These are phyloP conservation scores for Cicer yamashitae DNA, from an alignment of 306 rosid species.

Conservation along the genomic window DNA sequence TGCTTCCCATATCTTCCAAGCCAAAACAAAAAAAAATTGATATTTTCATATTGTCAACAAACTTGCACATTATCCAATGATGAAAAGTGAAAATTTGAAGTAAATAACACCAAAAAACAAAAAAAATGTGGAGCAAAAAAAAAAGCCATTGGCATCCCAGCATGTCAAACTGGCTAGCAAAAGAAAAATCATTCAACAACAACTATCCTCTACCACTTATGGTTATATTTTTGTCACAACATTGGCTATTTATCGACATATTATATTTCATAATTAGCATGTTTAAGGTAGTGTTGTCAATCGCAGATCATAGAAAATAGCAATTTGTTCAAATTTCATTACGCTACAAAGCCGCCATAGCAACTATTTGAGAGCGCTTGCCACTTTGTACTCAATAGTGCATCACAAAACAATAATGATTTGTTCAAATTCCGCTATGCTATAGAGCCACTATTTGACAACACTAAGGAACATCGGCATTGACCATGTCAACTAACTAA, in stretches of 20 bases:
- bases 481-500: slow-evolving; percentile 21
- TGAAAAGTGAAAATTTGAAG: slow-evolving; percentile 30
- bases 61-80: slow-evolving; percentile 24
- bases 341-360: too few species aligned
- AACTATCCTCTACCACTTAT: slow-evolving; percentile 3
- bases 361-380: too few species aligned
- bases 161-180: slow-evolving; percentile 19
- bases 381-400: too few species aligned
- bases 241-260: neutral
- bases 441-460: too few species aligned
- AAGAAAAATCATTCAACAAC: slow-evolving; percentile 16
- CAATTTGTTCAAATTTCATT: too few species aligned
- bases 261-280: neutral
- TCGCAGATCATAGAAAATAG: too few species aligned
- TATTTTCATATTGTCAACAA: slow-evolving; percentile 28
- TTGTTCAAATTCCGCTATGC: too few species aligned
- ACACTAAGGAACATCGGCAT: slow-evolving; percentile 23
- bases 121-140: neutral
- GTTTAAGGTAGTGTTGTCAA: slow-evolving; percentile 2
- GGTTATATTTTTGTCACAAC: slow-evolving; percentile 14
- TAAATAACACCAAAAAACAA: neutral
- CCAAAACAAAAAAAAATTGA: slow-evolving; percentile 1
- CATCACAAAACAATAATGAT: too few species aligned
- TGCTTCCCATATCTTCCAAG: neutral
- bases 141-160: neutral